Base-by-base conservation (phyloP, 2,329 filamentous ascomycete genomes). In the Zymoseptoria ardabiliae region DNA sequence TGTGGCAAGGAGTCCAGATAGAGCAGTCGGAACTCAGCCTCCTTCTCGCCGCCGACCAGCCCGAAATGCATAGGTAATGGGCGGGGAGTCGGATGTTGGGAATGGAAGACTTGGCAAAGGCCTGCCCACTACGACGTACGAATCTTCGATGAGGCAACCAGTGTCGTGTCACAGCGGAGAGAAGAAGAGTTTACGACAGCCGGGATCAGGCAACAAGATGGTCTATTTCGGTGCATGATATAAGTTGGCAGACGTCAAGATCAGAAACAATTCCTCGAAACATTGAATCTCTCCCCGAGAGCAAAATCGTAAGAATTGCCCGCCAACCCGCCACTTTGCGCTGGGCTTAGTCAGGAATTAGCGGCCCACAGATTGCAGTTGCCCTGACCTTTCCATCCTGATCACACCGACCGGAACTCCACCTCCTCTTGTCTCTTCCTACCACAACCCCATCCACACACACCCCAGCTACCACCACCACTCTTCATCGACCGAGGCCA, bases 401-500 rank as follows among this genome's bases (percentile, higher is more conserved):
- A 28, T 54, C 48, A 50, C 57, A 54, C 53, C 57, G 52, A 52
- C 55, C 50, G 23, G 22, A 45, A 45, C 35, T 45, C 35, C 35
- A 45, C 35, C 35, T 45, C 55, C 55, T 30, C 19, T 17, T 25
- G 35, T 45, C 35, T 45, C 35, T 45, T 45, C 48, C 51, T 50
- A 28, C 3, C 53, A 54, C 59, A 52, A 41, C 50, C 45, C 54
- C 48, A 35, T 25, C 53, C 54, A 49, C 30, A 51, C 53, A 25
- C 52, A 41, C 54, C 50, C 54, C 48, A 56, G 53, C 58, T 59
- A 50, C 41, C 56, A 58, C 56, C 48, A 35, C 51, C 35, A 21
- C 45, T 28, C 45, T 13, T 22, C 41, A 58, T 54, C 60, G 5
- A 25, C 54, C 30, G 56, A 61, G 59, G 53, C 57, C 60, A 50